These are phyloP conservation scores for Avicennia marina DNA, from an alignment of 257 asterid species.

Conservation along the genomic window DNA sequence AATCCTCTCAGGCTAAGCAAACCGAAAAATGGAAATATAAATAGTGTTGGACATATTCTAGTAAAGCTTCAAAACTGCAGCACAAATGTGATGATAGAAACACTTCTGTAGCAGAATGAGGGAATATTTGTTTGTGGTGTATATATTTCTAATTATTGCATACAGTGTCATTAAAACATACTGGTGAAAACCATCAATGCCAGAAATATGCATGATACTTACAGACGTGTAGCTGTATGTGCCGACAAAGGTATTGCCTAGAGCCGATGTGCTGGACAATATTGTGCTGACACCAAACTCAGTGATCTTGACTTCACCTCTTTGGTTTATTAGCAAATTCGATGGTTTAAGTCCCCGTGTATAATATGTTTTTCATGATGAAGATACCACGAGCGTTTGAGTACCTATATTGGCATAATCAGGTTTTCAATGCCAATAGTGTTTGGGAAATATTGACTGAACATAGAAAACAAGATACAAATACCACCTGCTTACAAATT, in stretches of 20 bases:
- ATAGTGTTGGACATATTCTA: not conserved
- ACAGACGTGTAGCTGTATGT: constrained; percentile 99
- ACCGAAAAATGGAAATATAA: constrained; percentile 7
- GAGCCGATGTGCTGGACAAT: constrained; percentile 77
- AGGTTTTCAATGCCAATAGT: too few relatives aligned
- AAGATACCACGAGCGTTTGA: constrained; percentile 95
- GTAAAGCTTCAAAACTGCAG: not conserved
- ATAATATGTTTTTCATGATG: constrained; percentile 95
- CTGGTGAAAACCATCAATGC: not conserved
- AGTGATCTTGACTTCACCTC: constrained; percentile 97
- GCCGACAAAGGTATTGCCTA: constrained; percentile 93
- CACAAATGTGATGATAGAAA: not conserved
- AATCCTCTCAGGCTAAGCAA: constrained; percentile 83
- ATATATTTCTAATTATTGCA: not conserved
- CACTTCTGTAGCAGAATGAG: constrained; percentile 1
- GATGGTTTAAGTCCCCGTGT: constrained; percentile 97
- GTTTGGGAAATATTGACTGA: too few relatives aligned
- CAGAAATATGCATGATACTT: constrained; percentile 35
- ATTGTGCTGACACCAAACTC: constrained; percentile 97
- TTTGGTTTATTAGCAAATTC: constrained; percentile 84
- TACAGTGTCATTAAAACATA: not conserved
- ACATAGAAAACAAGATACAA: not conserved
- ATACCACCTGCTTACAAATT: constrained; percentile 79
- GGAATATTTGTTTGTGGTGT: not conserved
- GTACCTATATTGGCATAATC: constrained; percentile 78